phyloP scores from a whole-genome alignment of 2,329 filamentous ascomycete species.

The Mycosphaerella arachidis region DNA sequence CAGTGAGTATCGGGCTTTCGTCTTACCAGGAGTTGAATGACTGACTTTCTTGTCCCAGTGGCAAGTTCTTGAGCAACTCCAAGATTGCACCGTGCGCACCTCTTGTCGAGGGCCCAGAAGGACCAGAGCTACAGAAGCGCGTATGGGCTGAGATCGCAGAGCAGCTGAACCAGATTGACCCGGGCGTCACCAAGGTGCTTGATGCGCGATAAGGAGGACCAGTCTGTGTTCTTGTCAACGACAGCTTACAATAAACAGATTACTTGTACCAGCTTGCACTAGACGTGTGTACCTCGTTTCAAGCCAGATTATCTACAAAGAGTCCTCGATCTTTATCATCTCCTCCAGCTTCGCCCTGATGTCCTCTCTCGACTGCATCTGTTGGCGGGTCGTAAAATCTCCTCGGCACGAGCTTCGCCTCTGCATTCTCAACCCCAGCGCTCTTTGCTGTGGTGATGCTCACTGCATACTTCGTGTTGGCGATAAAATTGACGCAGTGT shows the following conservation, averaged over 20 bases:
- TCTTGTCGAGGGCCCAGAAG: conserved; percentile 37
- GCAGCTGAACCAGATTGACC: conserved; percentile 38
- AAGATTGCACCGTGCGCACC: conserved; percentile 20
- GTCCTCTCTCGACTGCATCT: conserved; percentile 41
- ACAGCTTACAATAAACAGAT: not conserved
- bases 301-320: conserved; percentile 17
- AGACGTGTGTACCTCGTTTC: not conserved
- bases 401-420: too few relatives aligned
- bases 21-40: not conserved
- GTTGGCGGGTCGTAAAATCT: conserved; percentile 41
- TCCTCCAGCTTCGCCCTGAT: conserved; percentile 40
- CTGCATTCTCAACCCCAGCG: too few relatives aligned
- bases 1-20: conserved; percentile 21
- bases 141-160: conserved; percentile 40
- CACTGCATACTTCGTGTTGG: too few relatives aligned
- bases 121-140: conserved; percentile 32
- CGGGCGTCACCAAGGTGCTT: conserved; percentile 27
- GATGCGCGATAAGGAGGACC: conserved; percentile 1
- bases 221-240: not conserved
- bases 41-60: conserved; percentile 13
- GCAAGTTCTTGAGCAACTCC: conserved; percentile 39
- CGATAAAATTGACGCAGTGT: too few relatives aligned
- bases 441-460: too few relatives aligned
- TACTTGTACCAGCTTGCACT: not conserved
- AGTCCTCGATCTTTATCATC: conserved; percentile 40